These are phyloP conservation scores for Sporothrix schenckii DNA, from an alignment of 2,329 filamentous ascomycete species.

Conservation along the genomic window DNA sequence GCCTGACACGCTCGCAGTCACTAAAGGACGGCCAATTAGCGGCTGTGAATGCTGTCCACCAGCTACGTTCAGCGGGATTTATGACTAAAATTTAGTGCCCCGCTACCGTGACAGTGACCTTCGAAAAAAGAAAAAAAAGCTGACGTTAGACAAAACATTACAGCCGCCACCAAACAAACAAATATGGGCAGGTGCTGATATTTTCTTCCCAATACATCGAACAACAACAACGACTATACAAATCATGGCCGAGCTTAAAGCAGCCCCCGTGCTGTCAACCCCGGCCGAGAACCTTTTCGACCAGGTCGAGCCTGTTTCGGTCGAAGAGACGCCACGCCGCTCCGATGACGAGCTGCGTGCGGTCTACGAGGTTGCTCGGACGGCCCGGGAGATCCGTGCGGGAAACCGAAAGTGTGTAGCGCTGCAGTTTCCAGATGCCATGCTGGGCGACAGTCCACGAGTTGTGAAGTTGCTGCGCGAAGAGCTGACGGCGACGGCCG, in stretches of 20 bases:
- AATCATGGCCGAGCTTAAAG: conserved; percentile 54
- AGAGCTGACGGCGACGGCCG: conserved; percentile 40
- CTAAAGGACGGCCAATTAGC: conserved; percentile 24
- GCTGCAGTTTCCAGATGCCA: conserved; percentile 92
- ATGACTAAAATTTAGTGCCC: conserved; percentile 31
- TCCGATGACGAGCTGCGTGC: conserved; percentile 70
- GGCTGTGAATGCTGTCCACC: conserved; percentile 23
- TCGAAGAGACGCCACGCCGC: conserved; percentile 41
- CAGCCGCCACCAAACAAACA: conserved; percentile 30
- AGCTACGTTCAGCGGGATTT: background rate
- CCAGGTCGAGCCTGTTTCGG: conserved; percentile 48
- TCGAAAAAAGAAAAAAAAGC: conserved; percentile 29
- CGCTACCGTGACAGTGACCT: conserved; percentile 16
- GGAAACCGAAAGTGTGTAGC: conserved; percentile 77
- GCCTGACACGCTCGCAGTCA: background rate
- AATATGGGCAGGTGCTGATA: conserved; percentile 21
- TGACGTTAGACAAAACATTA: conserved; percentile 3
- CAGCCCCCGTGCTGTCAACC: conserved; percentile 65
- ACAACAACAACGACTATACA: background rate
- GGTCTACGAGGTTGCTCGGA: conserved; percentile 84
- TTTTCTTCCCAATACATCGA: background rate
- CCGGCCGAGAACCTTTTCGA: conserved; percentile 64
- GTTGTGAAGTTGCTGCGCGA: conserved; percentile 67
- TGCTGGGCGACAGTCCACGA: conserved; percentile 82
- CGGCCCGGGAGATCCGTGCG: conserved; percentile 71